Evolutionary conservation across 2,329 filamentous ascomycete species (phyloP), one percentile per base, ranked within the genome.

Genomic region (Graphium sp.): DNA sequence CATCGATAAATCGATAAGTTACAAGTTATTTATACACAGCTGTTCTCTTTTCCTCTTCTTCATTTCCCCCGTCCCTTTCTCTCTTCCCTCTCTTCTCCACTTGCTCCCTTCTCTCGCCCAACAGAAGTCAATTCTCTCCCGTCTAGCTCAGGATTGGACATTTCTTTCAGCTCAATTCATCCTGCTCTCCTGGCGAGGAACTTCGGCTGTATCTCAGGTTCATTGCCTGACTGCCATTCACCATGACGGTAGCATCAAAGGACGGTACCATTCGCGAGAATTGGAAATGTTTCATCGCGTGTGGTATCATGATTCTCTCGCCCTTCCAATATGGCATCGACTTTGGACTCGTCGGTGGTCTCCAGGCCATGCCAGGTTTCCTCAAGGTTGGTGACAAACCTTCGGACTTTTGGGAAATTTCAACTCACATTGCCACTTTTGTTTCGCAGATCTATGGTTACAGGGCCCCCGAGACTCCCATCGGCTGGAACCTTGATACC

Each of bases 281-380:
- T 33, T 59, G 57, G 55, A 56, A 53, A 38, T 60, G 56, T 35
- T 48, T 61, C 23, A 16, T 55, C 6, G 60, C 59, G 14, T 62
- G 60, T 32, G 55, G 56, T 1, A 42, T 64, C 1, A 29, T 32
- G 21, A 21, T 32, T 9, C 13, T 32, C 11, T 32, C 31, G 7
- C 31, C 60, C 0, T 64, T 65, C 35, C 60, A 64, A 33, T 64
- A 65, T 40, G 60, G 60, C 17, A 44, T 60, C 24, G 58, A 65
- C 35, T 65, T 63, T 37, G 58, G 60, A 14, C 43, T 62, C 14
- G 63, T 64, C 28, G 56, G 56, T 16, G 58, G 59, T 22, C 38
- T 64, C 2, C 60, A 64, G 41, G 60, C 59, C 34, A 63, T 62
- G 59, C 41, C 47, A 3, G 59, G 58, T 10, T 64, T 64, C 28